phyloP scores from a whole-genome alignment of 345 rosid species.

The Salix udensis region DNA sequence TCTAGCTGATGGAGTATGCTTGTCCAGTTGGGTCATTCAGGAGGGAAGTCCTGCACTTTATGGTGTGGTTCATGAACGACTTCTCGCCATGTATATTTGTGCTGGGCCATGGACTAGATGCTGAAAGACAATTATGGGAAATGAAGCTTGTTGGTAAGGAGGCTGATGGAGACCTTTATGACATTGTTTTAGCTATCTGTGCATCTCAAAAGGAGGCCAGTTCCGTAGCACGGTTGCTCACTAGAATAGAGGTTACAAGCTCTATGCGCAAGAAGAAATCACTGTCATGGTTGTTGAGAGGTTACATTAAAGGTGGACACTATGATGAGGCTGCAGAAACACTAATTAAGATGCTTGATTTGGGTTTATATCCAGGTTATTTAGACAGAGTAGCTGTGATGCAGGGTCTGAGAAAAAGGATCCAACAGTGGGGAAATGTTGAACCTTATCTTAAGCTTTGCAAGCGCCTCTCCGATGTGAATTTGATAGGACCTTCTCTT shows the following conservation, averaged over 20 bases:
- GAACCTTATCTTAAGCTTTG: slow-evolving; percentile 65
- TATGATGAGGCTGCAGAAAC: slow-evolving; percentile 70
- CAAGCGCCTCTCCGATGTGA: slow-evolving; percentile 58
- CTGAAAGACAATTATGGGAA: slow-evolving; percentile 88
- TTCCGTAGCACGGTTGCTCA: slow-evolving; percentile 57
- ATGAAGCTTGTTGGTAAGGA: slow-evolving; percentile 83
- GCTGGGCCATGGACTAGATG: slow-evolving; percentile 81
- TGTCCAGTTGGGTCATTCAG: slow-evolving; percentile 70
- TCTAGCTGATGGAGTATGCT: slow-evolving; percentile 52
- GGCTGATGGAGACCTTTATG: slow-evolving; percentile 72
- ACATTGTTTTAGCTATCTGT: slow-evolving; percentile 81
- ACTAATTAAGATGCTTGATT: slow-evolving; percentile 61
- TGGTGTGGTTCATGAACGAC: slow-evolving; percentile 78
- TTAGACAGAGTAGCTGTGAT: slow-evolving; percentile 81
- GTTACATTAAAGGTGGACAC: slow-evolving; percentile 84
- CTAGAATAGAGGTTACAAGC: slow-evolving; percentile 49
- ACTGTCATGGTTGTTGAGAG: slow-evolving; percentile 76
- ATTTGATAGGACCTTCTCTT: slow-evolving; percentile 72
- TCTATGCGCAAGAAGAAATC: slow-evolving; percentile 55
- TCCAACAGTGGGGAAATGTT: slow-evolving; percentile 52
- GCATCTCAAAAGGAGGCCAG: slow-evolving; percentile 66
- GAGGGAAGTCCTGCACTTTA: slow-evolving; percentile 53
- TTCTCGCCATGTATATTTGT: slow-evolving; percentile 86
- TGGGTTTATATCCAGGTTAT: slow-evolving; percentile 72
- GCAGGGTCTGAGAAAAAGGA: slow-evolving; percentile 76